Conservation (phyloP, 2,329 filamentous ascomycete genomes). For the Aspergillus novofumigatus region DNA sequence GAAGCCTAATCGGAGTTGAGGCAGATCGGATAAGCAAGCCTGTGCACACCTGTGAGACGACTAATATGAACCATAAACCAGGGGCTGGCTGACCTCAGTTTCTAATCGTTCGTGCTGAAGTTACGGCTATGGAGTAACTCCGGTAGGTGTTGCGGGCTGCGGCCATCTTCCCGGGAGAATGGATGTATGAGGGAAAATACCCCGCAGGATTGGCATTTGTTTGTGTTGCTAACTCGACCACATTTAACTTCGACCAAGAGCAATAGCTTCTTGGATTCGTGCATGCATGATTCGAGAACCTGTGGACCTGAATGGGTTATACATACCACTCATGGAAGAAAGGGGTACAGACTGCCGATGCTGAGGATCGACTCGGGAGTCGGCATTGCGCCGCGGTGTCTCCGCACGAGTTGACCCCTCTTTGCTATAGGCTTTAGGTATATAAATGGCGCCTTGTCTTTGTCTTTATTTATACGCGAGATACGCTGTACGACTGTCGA, state of each 20-base stretch:
- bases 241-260: background rate
- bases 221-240: background rate
- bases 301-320: background rate
- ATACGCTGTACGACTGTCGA: background rate
- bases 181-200: background rate
- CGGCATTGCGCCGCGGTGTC: background rate
- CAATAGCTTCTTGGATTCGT: background rate
- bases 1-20: too few species aligned
- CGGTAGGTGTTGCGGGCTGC: too few species aligned
- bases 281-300: background rate
- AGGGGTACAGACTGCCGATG: background rate
- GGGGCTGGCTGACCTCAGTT: background rate
- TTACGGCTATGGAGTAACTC: background rate
- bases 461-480: background rate
- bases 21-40: too few species aligned
- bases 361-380: background rate
- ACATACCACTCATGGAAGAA: background rate
- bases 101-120: background rate
- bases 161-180: background rate
- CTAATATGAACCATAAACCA: too few species aligned
- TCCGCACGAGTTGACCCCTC: background rate
- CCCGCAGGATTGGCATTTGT: too few species aligned
- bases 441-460: background rate
- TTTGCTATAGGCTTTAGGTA: background rate
- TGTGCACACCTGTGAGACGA: too few species aligned